These are phyloP conservation scores for Coemansia sp. DNA, from an alignment of 192 early-diverging fungal genomes.

Conservation along the genomic window DNA sequence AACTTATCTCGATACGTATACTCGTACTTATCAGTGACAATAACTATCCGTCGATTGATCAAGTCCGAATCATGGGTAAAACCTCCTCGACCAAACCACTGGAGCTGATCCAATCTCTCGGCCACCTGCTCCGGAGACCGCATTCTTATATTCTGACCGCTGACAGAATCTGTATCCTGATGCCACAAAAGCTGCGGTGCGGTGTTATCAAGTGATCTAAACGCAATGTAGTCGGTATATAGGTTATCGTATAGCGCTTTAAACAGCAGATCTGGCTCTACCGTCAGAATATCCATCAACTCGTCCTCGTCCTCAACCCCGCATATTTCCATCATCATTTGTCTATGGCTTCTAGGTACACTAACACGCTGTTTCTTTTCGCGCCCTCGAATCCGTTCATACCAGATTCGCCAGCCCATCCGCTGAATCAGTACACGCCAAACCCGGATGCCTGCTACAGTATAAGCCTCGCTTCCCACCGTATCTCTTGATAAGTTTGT, in stretches of 20 bases:
- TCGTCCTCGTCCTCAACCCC: slow-evolving; percentile 30
- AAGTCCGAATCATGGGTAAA: slow-evolving; percentile 15
- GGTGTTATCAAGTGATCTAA: slow-evolving; percentile 18
- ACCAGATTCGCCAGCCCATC: slow-evolving; percentile 44
- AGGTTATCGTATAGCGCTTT: slow-evolving; percentile 45
- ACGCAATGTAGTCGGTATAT: slow-evolving; percentile 23
- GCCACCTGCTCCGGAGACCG: slow-evolving; percentile 21
- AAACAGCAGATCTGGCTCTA: slow-evolving; percentile 46
- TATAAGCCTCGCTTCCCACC: slow-evolving; percentile 30
- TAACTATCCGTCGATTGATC: slow-evolving; percentile 28
- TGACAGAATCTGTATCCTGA: neutral
- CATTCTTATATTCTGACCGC: neutral
- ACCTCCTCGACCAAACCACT: slow-evolving; percentile 44
- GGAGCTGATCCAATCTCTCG: slow-evolving; percentile 49
- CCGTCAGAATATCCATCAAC: slow-evolving; percentile 22
- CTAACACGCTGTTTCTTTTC: slow-evolving; percentile 29
- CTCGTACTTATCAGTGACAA: slow-evolving; percentile 34
- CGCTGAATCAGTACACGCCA: slow-evolving; percentile 41
- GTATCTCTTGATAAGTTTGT: neutral
- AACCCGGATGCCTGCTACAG: slow-evolving; percentile 23
- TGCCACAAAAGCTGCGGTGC: slow-evolving; percentile 7
- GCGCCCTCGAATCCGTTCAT: slow-evolving; percentile 26
- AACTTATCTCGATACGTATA: slow-evolving; percentile 20
- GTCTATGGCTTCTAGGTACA: slow-evolving; percentile 30
- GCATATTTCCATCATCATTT: slow-evolving; percentile 26